Evolutionary conservation across 441 rosid species (phyloP).

Genomic region (Populus hybrid): DNA sequence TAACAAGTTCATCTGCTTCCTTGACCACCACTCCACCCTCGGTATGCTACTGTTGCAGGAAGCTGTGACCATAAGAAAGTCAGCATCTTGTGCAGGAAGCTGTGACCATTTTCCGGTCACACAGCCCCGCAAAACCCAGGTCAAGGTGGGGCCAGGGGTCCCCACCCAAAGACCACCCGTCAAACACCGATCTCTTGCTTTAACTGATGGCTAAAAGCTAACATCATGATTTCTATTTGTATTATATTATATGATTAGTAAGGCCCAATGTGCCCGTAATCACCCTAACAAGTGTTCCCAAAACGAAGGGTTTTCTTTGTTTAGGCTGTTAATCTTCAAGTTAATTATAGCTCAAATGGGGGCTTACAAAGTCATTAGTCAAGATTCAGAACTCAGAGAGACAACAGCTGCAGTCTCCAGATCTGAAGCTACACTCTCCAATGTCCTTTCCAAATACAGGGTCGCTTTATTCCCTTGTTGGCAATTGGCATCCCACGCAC

Average conservation of each 20-base stretch:
- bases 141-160: constrained; percentile 8
- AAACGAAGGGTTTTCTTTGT: neutral
- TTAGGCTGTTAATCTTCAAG: neutral
- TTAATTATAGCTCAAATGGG: neutral
- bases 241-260: constrained; percentile 2
- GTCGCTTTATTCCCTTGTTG: neutral
- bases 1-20: neutral
- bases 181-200: neutral
- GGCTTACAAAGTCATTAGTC: neutral
- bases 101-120: constrained; percentile 10
- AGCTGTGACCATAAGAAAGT: neutral
- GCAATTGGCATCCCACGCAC: neutral
- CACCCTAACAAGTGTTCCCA: neutral
- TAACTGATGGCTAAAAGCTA: constrained; percentile 15
- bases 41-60: no score
- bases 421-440: neutral
- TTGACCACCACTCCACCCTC: neutral
- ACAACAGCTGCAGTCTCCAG: neutral
- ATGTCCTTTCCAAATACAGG: neutral
- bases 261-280: neutral
- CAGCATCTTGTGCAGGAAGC: neutral
- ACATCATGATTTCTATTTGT: neutral
- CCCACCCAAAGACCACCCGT: constrained; percentile 5
- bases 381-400: neutral
- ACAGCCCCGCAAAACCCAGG: neutral